phyloP scores from a whole-genome alignment of 345 rosid species.

The Mercurialis annua region DNA sequence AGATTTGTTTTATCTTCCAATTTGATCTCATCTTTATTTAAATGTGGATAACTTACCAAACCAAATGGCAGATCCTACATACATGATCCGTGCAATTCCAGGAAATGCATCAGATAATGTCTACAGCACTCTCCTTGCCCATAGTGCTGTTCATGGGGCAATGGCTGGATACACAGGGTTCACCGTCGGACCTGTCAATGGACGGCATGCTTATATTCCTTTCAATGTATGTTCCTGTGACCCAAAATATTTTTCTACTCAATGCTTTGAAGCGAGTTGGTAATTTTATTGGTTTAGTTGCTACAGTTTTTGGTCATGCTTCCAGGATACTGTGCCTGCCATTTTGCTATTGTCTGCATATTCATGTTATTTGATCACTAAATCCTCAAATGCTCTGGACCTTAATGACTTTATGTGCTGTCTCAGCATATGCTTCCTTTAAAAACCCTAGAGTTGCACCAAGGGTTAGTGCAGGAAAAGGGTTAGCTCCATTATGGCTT shows the following conservation, averaged over 20 bases:
- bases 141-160: slow-evolving; percentile 83
- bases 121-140: slow-evolving; percentile 88
- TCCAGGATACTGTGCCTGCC: too few relatives aligned
- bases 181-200: slow-evolving; percentile 71
- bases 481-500: too few relatives aligned
- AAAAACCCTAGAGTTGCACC: too few relatives aligned
- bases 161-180: slow-evolving; percentile 93
- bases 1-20: not conserved
- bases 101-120: slow-evolving; percentile 86
- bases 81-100: slow-evolving; percentile 85
- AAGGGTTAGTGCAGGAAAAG: too few relatives aligned
- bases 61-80: slow-evolving; percentile 68
- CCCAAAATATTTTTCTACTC: not conserved
- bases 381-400: too few relatives aligned
- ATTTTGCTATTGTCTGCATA: too few relatives aligned
- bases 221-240: slow-evolving; percentile 33
- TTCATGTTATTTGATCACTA: too few relatives aligned
- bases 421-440: too few relatives aligned
- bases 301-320: not conserved
- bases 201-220: slow-evolving; percentile 80
- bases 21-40: not conserved
- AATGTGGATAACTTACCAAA: not conserved
- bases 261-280: not conserved
- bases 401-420: too few relatives aligned
- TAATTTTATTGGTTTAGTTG: not conserved